Base-by-base conservation (phyloP, 2,329 filamentous ascomycete genomes). In the Aureobasidium mangrovei region DNA sequence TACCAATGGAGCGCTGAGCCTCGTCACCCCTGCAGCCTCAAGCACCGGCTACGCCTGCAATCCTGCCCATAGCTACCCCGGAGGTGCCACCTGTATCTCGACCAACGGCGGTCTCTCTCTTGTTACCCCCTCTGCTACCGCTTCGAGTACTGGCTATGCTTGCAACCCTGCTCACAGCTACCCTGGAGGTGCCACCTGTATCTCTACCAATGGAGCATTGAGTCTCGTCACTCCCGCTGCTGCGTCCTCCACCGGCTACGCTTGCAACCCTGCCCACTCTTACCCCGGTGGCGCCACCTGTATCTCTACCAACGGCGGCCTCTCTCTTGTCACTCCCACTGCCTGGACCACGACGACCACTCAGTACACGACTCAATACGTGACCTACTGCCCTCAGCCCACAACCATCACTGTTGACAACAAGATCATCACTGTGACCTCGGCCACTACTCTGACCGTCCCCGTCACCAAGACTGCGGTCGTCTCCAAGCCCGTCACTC, bases 151-250 rank as follows among this genome's bases (percentile, higher is more conserved):
- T 2, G 31, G 24, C 35, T 63, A 60, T 47, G 58, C 49, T 24
- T 63, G 61, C 42, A 61, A 62, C 47, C 61, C 61, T 38, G 62
- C 59, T 18, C 61, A 61, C 53, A 10, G 42, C 38, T 59, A 64
- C 48, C 10, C 46, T n/a, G 43, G 42, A 18, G 52, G 52, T 6
- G 45, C 26, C 3, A 4, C n/a, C 27, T 64, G 60, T 38, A 39
- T 18, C 36, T 43, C 32, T 53, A 54, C n/a, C 10, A 8, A 7
- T 8, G 59, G 58, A 38, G 55, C 55, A 39, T 49, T 59, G 46
- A 59, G 57, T 7, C 38, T 62, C n/a, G 59, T 62, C n/a, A 54
- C 58, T 12, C 54, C 57, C 2, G 18, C 49, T 4, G 36, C 49
- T 5, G 24, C 12, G 2, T 43, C 36, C 49, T 38, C 49, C 2